These are phyloP conservation scores for Auxenochlorella pyrenoidosa DNA, from an alignment of 139 green algal species.

Conservation along the genomic window DNA sequence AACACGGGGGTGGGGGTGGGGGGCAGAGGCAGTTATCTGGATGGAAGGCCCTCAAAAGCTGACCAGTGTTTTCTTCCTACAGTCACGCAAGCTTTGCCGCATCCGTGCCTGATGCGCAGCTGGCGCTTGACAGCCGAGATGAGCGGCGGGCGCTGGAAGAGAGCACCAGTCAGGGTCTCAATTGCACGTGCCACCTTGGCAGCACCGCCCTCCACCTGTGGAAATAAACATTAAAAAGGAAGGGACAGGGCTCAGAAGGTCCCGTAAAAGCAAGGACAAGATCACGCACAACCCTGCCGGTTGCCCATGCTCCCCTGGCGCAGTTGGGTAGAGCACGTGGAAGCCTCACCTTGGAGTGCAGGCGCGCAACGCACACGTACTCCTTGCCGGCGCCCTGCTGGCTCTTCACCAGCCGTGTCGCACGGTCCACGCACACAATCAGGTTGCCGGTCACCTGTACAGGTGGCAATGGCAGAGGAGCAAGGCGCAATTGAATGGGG, in stretches of 20 bases:
- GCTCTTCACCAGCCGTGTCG: conserved; percentile 97
- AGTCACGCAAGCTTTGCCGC: not conserved
- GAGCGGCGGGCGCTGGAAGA: conserved; percentile 97
- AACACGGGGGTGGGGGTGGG: too few species aligned
- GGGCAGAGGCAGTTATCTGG: not conserved
- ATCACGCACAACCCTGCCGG: not conserved
- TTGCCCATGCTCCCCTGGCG: not conserved
- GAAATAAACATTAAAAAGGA: too few species aligned
- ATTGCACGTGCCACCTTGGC: conserved; percentile 74
- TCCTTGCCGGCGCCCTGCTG: conserved; percentile 99
- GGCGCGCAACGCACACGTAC: conserved; percentile 93
- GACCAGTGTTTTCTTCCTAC: not conserved
- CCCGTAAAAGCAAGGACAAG: not conserved
- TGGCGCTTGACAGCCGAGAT: conserved; percentile 99
- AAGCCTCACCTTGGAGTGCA: conserved; percentile 72
- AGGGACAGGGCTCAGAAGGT: not conserved
- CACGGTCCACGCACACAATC: conserved; percentile 98
- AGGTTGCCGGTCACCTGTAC: conserved; percentile 84
- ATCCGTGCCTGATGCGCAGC: conserved; percentile 82
- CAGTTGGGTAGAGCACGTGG: not conserved
- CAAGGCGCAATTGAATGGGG: not conserved
- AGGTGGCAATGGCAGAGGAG: not conserved
- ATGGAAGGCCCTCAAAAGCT: too few species aligned
- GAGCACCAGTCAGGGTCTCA: conserved; percentile 71
- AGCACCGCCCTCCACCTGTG: conserved; percentile 68